phyloP scores from a whole-genome alignment of 345 rosid species.

The Hibiscus mutabilis region DNA sequence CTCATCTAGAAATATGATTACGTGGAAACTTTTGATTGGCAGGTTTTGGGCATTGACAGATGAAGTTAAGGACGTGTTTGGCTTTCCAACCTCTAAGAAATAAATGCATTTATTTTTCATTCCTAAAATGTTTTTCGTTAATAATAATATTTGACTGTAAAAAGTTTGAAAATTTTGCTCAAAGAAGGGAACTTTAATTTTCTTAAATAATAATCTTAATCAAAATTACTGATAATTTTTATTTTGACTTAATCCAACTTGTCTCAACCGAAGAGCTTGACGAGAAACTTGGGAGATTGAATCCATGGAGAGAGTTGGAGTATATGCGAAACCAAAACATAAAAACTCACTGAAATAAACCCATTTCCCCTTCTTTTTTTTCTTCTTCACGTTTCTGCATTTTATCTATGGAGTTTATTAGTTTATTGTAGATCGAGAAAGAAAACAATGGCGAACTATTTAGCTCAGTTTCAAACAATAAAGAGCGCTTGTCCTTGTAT shows the following conservation, averaged over 20 bases:
- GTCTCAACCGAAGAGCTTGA: not conserved
- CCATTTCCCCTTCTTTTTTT: not conserved
- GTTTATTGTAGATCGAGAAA: conserved; percentile 19
- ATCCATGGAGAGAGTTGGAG: not conserved
- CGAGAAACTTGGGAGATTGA: not conserved
- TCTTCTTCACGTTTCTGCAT: not conserved
- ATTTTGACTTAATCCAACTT: not conserved
- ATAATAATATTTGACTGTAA: not conserved
- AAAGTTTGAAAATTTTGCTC: not conserved
- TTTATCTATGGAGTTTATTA: conserved; percentile 21
- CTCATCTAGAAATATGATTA: conserved; percentile 37
- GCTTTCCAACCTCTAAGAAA: not conserved
- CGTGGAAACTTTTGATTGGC: conserved; percentile 25
- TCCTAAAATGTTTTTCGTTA: not conserved
- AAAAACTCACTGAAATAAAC: not conserved
- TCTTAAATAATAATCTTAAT: not conserved
- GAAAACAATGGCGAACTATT: conserved; percentile 60
- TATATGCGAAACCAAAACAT: not conserved
- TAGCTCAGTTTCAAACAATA: conserved; percentile 30
- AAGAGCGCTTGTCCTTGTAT: not conserved
- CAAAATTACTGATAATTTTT: not conserved
- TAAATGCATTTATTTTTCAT: not conserved
- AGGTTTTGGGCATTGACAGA: not conserved
- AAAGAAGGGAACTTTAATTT: not conserved
- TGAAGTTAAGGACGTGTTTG: conserved; percentile 3